Conservation (phyloP, 768 basidiomycete genomes). For the Trametes sanguinea region DNA sequence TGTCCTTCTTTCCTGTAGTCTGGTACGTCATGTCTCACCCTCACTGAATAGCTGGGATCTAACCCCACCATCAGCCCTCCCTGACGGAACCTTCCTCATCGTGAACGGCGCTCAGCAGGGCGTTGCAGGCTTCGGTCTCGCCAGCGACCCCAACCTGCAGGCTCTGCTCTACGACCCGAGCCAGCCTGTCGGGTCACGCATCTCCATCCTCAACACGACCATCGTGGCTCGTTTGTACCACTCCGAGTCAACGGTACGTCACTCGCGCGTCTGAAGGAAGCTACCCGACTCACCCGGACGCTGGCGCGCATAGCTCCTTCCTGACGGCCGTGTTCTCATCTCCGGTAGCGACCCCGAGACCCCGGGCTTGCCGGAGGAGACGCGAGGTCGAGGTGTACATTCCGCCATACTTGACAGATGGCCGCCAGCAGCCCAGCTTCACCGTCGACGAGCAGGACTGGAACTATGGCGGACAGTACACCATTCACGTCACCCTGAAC, state of each 20-base stretch:
- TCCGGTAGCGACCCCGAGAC: constrained; percentile 78
- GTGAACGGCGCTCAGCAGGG: constrained; percentile 74
- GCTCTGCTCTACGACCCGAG: constrained; percentile 74
- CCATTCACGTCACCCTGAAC: constrained; percentile 48
- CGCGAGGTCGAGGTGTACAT: constrained; percentile 79
- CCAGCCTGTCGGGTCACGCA: constrained; percentile 56
- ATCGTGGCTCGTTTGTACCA: constrained; percentile 79
- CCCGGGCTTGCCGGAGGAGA: constrained; percentile 67
- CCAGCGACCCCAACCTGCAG: constrained; percentile 57
- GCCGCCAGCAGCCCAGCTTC: constrained; percentile 62
- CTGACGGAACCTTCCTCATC: constrained; percentile 77
- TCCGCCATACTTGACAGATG: constrained; percentile 79
- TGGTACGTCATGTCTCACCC: background rate
- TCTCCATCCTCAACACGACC: constrained; percentile 67
- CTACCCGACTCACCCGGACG: background rate
- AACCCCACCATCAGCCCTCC: constrained; percentile 43
- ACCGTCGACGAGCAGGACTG: constrained; percentile 63
- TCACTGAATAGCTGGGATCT: background rate
- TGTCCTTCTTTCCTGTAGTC: constrained; percentile 1
- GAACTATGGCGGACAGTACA: constrained; percentile 54
- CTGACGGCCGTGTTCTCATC: constrained; percentile 72
- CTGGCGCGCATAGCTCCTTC: constrained; percentile 45
- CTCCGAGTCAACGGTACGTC: constrained; percentile 59
- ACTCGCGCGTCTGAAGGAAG: background rate
- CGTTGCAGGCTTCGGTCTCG: constrained; percentile 74